Conservation (phyloP, 768 basidiomycete species). For the Rubroboletus pulcherrimus region DNA sequence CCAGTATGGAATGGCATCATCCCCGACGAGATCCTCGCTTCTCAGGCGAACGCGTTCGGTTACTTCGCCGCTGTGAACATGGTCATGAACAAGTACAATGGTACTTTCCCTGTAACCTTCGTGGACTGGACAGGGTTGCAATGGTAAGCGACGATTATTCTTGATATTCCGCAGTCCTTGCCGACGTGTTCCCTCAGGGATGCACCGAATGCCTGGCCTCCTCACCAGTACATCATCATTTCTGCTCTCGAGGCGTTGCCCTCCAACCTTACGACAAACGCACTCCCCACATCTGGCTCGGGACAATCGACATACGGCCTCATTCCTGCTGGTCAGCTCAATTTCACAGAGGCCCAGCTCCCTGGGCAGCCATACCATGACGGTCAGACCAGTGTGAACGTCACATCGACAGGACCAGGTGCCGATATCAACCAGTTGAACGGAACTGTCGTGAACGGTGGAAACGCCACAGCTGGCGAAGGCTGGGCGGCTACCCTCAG, state of each 20-base stretch:
- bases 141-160: slow-evolving; percentile 49
- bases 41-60: slow-evolving; percentile 58
- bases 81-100: slow-evolving; percentile 82
- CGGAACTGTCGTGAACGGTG: slow-evolving; percentile 63
- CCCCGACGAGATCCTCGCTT: slow-evolving; percentile 61
- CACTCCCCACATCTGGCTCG: slow-evolving; percentile 48
- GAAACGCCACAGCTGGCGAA: slow-evolving; percentile 55
- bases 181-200: slow-evolving; percentile 45
- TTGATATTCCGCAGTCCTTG: background rate
- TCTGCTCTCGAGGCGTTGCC: slow-evolving; percentile 75
- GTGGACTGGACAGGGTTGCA: slow-evolving; percentile 68
- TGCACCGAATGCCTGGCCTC: slow-evolving; percentile 87
- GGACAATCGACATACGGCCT: slow-evolving; percentile 62
- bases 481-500: slow-evolving; percentile 62
- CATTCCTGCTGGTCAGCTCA: slow-evolving; percentile 79
- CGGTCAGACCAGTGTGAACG: slow-evolving; percentile 37
- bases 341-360: slow-evolving; percentile 62
- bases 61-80: slow-evolving; percentile 74
- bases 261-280: slow-evolving; percentile 56
- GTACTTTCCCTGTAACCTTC: slow-evolving; percentile 80
- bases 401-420: slow-evolving; percentile 46
- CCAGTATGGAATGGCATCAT: slow-evolving; percentile 86
- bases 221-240: slow-evolving; percentile 78
- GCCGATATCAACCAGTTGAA: slow-evolving; percentile 59
- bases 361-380: slow-evolving; percentile 59